Base-by-base conservation (phyloP, 2,329 filamentous ascomycete genomes). In the Penicillium sumatraense region DNA sequence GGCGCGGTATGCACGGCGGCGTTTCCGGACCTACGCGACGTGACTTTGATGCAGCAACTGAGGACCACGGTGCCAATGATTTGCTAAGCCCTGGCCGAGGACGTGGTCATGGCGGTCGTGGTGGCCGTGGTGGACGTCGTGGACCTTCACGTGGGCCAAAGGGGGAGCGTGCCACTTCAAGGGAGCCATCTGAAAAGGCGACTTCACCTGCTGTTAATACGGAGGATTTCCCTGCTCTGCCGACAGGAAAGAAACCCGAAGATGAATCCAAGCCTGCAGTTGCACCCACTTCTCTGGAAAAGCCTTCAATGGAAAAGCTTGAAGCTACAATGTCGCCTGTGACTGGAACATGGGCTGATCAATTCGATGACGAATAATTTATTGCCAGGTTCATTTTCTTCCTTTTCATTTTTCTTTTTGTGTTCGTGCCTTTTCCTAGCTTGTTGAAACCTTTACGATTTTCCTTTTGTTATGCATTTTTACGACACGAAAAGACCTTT, bases 1-100 rank as follows among this genome's bases (percentile, higher is more conserved):
- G 78, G 24, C 72, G 82, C 27, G 82, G 81, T 9, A 80, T 81
- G 59, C 75, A 83, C 60, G 82, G 82, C 8, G 81, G 78, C 23
- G 74, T 84, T 8, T 74, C 74, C 35, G 76, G 72, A 16, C 61
- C 67, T 26, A 53, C 57, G 5, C 65, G 72, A 44, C 65, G 66
- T 8, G 69, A 69, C 58, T 69, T 72, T 29, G 67, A 67, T 21
- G 64, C 65, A 3, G 59, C 61, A 54, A 54, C 59, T 31, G 24
- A 61, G 26, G 60, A 62, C n/a, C 66, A 70, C 14, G 66, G 62
- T 11, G 29, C 33, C 1, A 40, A 54, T 31, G 59, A 67, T 23
- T 41, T 67, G 27, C 57, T 57, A 40, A 64, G 67, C 23, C 66
- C 69, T 33, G 67, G 67, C 6, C 68, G 72, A 13, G 72, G 69